These are phyloP conservation scores for Cercospora citrullina DNA, from an alignment of 2,329 filamentous ascomycete genomes.

Conservation along the genomic window DNA sequence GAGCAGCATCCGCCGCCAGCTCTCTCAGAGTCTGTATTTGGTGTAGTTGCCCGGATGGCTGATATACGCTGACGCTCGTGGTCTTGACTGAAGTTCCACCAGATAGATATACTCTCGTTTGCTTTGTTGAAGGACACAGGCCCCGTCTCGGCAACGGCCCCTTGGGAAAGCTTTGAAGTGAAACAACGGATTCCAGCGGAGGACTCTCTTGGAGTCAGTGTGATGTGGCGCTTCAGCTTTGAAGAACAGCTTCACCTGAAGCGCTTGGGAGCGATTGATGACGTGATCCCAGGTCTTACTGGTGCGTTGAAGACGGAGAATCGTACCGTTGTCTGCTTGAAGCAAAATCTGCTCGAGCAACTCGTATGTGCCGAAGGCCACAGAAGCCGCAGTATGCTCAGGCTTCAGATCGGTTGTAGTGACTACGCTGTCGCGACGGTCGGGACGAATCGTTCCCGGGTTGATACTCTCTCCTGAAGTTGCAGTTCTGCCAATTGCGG, in stretches of 20 bases:
- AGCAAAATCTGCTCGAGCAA: slow-evolving; percentile 20
- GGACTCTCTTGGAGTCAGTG: not conserved
- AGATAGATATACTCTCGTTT: too few relatives aligned
- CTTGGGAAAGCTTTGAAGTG: too few relatives aligned
- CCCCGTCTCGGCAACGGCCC: too few relatives aligned
- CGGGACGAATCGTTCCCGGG: not conserved
- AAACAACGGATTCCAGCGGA: not conserved
- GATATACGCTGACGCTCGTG: not conserved
- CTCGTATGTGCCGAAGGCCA: slow-evolving; percentile 19
- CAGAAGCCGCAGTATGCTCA: not conserved
- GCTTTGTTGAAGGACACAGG: not conserved
- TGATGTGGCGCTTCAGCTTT: not conserved
- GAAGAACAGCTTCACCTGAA: slow-evolving; percentile 17
- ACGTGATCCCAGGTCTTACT: slow-evolving; percentile 19
- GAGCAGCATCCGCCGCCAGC: slow-evolving; percentile 2
- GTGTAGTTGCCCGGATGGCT: not conserved
- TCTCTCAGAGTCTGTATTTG: not conserved
- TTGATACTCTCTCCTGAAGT: not conserved
- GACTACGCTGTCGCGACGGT: not conserved
- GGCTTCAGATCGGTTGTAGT: not conserved
- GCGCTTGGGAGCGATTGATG: slow-evolving; percentile 12
- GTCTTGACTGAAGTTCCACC: not conserved
- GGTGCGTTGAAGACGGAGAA: slow-evolving; percentile 11
- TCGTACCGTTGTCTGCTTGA: not conserved
- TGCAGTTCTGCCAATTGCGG: not conserved